These are phyloP conservation scores for Russula foetens DNA, from an alignment of 768 basidiomycete species.

Conservation along the genomic window DNA sequence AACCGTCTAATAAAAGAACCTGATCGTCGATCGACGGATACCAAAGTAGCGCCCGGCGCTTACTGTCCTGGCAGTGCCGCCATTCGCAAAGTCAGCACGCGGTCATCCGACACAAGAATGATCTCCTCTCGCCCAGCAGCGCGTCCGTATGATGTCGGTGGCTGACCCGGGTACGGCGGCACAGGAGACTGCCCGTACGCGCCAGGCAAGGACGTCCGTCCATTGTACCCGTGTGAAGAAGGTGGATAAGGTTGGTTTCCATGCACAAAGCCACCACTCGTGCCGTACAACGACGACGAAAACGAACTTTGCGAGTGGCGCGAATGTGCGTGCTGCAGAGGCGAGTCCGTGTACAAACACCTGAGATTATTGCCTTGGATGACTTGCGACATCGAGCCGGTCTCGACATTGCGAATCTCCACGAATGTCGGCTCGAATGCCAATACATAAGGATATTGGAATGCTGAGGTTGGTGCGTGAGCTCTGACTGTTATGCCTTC, in stretches of 20 bases:
- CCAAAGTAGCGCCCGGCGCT: slow-evolving; percentile 8
- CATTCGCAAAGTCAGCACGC: slow-evolving; percentile 63
- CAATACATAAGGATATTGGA: slow-evolving; percentile 93
- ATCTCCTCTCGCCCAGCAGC: slow-evolving; percentile 71
- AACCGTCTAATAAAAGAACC: not conserved
- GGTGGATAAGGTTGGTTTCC: not conserved
- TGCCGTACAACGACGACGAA: slow-evolving; percentile 8
- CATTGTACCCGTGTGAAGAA: not conserved
- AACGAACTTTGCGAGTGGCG: slow-evolving; percentile 22
- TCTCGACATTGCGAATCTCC: slow-evolving; percentile 93
- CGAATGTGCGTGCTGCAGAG: slow-evolving; percentile 55
- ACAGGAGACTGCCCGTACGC: slow-evolving; percentile 27
- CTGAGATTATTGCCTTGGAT: slow-evolving; percentile 90
- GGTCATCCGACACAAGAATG: slow-evolving; percentile 84
- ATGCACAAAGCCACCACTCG: not conserved
- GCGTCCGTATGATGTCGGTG: slow-evolving; percentile 27
- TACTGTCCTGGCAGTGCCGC: slow-evolving; percentile 28
- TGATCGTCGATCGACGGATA: not conserved
- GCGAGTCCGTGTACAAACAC: slow-evolving; percentile 88
- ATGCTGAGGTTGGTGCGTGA: slow-evolving; percentile 44
- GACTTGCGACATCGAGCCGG: slow-evolving; percentile 85
- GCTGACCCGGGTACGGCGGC: slow-evolving; percentile 35
- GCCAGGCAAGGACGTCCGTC: slow-evolving; percentile 8
- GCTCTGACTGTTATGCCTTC: not conserved
- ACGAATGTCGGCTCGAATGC: slow-evolving; percentile 96